Percentiles rank a stretch among this genome's conserved stretches.
Evolutionary conservation across 2,329 filamentous ascomycete species (phyloP).

Genomic region (Epichloe gansuensis): DNA sequence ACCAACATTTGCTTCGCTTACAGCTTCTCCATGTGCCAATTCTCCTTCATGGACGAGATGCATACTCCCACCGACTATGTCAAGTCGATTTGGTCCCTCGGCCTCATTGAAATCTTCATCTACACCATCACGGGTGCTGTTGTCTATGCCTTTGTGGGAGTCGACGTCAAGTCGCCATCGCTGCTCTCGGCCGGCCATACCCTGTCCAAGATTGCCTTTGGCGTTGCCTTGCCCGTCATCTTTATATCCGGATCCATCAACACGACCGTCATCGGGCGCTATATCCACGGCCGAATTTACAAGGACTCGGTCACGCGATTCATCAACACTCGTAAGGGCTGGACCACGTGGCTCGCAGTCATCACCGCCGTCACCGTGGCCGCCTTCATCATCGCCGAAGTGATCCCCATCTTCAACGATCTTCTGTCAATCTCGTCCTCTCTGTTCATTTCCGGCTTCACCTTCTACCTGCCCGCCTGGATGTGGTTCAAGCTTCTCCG

Average conservation of each 20-base stretch:
- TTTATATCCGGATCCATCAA: slow-evolving; percentile 64
- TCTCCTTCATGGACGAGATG: slow-evolving; percentile 42
- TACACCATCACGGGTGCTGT: slow-evolving; percentile 55
- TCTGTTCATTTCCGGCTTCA: slow-evolving; percentile 31
- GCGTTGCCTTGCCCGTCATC: slow-evolving; percentile 58
- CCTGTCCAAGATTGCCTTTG: slow-evolving; percentile 55
- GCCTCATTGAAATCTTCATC: slow-evolving; percentile 47
- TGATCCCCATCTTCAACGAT: slow-evolving; percentile 59
- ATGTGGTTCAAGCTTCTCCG: slow-evolving; percentile 27
- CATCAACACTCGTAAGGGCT: slow-evolving; percentile 36
- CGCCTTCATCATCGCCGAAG: slow-evolving; percentile 57
- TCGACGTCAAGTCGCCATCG: slow-evolving; percentile 50
- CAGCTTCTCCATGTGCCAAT: slow-evolving; percentile 39
- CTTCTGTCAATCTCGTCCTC: slow-evolving; percentile 41
- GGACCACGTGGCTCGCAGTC: slow-evolving; percentile 45
- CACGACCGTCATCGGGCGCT: slow-evolving; percentile 32
- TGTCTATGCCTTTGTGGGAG: slow-evolving; percentile 57
- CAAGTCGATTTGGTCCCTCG: slow-evolving; percentile 48
- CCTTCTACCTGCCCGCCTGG: slow-evolving; percentile 25
- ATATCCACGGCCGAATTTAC: slow-evolving; percentile 33
- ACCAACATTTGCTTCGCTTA: slow-evolving; percentile 63
- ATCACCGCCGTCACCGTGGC: slow-evolving; percentile 43
- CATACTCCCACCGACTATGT: slow-evolving; percentile 32
- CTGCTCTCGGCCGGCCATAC: slow-evolving; percentile 48
- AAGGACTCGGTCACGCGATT: slow-evolving; percentile 29